Evolutionary conservation across 2,329 filamentous ascomycete species (phyloP).

Genomic region (Macrophomina pseudophaseolina): DNA sequence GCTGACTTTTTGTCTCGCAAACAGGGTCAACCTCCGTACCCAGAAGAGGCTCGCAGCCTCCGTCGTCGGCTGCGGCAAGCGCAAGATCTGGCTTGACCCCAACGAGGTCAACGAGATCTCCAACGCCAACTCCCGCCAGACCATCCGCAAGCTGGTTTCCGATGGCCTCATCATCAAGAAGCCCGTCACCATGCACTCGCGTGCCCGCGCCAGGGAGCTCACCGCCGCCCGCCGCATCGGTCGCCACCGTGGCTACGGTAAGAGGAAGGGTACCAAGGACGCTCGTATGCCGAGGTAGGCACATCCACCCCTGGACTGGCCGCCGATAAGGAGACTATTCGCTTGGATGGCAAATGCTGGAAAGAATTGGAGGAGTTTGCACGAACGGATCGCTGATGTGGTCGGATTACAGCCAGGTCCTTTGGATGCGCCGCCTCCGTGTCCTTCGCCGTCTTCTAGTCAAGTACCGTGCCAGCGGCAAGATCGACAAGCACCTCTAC

Average conservation of each 20-base stretch:
- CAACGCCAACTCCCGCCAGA: conserved; percentile 99
- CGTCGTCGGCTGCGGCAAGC: conserved; percentile 98
- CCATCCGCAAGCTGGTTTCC: conserved; percentile 98
- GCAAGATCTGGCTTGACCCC: conserved; percentile 99
- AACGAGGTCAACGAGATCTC: conserved; percentile 99
- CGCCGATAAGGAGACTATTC: not conserved
- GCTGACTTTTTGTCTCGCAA: conserved; percentile 37
- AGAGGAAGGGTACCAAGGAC: conserved; percentile 99
- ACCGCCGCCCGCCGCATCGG: conserved; percentile 93
- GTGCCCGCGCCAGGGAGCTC: conserved; percentile 92
- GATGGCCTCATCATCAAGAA: conserved; percentile 99
- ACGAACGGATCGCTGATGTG: conserved; percentile 37
- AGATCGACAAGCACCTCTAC: conserved; percentile 99
- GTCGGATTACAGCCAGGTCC: conserved; percentile 74
- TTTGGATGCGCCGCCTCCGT: conserved; percentile 99
- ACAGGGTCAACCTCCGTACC: conserved; percentile 98
- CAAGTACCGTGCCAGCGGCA: conserved; percentile 99
- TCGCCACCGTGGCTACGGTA: conserved; percentile 99
- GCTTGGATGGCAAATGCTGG: conserved; percentile 5
- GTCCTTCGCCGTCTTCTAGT: conserved; percentile 98
- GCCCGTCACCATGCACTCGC: conserved; percentile 99
- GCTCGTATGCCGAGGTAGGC: conserved; percentile 97
- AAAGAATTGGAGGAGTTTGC: conserved; percentile 28
- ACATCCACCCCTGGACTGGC: conserved; percentile 20
- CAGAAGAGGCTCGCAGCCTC: conserved; percentile 99